Base-by-base conservation (phyloP, 768 basidiomycete genomes). In the Podaxis mareebaensis region DNA sequence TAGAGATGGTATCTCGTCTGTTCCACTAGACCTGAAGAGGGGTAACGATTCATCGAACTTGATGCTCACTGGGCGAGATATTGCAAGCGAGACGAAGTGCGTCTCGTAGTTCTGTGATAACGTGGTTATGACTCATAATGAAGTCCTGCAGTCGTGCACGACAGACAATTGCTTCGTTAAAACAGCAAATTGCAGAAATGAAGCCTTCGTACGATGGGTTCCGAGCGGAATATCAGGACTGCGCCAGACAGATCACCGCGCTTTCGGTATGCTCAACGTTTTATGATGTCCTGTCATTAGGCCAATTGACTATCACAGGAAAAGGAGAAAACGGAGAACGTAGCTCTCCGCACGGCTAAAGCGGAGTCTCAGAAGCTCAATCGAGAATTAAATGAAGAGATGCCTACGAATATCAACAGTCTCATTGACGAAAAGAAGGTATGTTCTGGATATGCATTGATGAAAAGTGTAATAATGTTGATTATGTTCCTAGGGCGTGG, bases 1-100 rank as follows among this genome's bases (percentile, higher is more conserved):
- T 15, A 92, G 90, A 11, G 89, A 89, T 65, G 92, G 92, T 76
- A 81, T 83, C 63, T 78, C 79, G 26, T 87, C 86, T 6, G 78
- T 75, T 4, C 77, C 76, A 10, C 64, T 83, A 30, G 70, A 71
- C 36, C 64, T 68, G 20, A 71, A 68, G 44, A 63, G 55, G 17
- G 59, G 66, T 24, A 72, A 70, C 15, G 75, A 70, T 76, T 84
- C 72, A 42, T 72, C 68, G 70, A 78, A 80, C 39, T 76, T 86
- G 64, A 69, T 90, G 38, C 80, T 91, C 67, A 81, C 84, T 3
- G 78, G 82, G 12, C 78, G 77, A 58, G 82, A 90, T 71, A 73
- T 78, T 17, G 79, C 76, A 17, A 75, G 76, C 0, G 79, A 86
- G 55, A 79, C 83, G 44, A 68, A 71, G 88, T 87, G 58, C 61